Evolutionary conservation across 192 early-diverging fungal genomes (phyloP).

Genomic region (Entomortierella parvispora): DNA sequence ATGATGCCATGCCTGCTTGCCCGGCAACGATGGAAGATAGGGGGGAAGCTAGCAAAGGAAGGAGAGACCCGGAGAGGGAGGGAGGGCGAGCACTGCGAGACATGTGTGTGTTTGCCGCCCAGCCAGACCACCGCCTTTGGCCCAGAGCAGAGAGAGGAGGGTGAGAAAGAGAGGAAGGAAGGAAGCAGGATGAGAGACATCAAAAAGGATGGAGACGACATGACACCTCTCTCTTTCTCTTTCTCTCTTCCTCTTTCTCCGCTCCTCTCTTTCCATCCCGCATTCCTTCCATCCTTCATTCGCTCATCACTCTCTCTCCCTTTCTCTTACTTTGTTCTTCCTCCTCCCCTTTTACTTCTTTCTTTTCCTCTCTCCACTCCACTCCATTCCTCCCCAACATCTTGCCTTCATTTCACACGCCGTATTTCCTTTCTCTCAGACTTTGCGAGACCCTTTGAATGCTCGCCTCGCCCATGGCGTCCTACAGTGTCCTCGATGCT

Average conservation of each 20-base stretch:
- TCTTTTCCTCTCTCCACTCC: neutral
- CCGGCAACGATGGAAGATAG: too few species aligned
- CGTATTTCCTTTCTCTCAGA: constrained; percentile 54
- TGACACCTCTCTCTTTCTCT: neutral
- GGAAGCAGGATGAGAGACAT: too few species aligned
- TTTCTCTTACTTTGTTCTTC: neutral
- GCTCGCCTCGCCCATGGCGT: constrained; percentile 5
- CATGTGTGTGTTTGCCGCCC: too few species aligned
- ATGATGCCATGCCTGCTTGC: too few species aligned
- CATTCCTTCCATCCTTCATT: neutral
- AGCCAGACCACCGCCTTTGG: too few species aligned
- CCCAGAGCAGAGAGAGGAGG: too few species aligned
- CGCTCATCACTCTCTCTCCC: neutral
- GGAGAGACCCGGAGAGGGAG: too few species aligned
- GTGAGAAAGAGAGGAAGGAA: too few species aligned
- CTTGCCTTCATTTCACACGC: constrained; percentile 89
- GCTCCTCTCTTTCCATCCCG: neutral
- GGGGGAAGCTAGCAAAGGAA: too few species aligned
- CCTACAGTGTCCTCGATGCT: constrained; percentile 8
- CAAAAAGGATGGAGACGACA: too few species aligned
- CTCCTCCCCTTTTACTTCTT: neutral
- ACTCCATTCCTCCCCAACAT: constrained; percentile 80
- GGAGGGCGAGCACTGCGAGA: too few species aligned
- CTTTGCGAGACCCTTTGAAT: neutral
- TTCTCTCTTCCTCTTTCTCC: neutral